Conservation (phyloP, 2,329 filamentous ascomycete species). For the Plectosphaerella cucumerina region DNA sequence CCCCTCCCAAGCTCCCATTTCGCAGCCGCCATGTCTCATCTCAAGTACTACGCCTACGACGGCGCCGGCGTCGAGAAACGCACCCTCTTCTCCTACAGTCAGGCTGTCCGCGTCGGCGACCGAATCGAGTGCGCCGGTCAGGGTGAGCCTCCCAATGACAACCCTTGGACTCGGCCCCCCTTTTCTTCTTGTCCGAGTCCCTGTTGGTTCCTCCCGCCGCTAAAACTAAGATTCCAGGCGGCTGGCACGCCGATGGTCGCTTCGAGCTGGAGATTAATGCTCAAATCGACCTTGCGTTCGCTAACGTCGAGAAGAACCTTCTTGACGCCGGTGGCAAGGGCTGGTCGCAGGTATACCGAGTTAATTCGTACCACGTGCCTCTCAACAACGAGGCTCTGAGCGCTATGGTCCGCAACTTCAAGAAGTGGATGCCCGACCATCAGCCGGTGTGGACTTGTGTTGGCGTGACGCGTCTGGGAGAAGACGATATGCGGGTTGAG, state of each 20-base stretch:
- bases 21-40: slow-evolving; percentile 19
- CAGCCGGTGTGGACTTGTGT: slow-evolving; percentile 50
- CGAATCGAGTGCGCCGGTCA: slow-evolving; percentile 42
- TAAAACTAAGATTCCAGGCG: slow-evolving; percentile 18
- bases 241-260: slow-evolving; percentile 22
- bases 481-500: slow-evolving; percentile 51
- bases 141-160: slow-evolving; percentile 28
- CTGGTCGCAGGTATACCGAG: slow-evolving; percentile 47
- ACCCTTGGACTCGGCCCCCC: too few relatives aligned
- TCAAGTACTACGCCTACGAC: slow-evolving; percentile 27
- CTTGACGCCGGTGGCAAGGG: slow-evolving; percentile 51
- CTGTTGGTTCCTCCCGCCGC: too few relatives aligned
- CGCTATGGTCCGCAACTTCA: slow-evolving; percentile 41
- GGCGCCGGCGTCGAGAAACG: slow-evolving; percentile 22
- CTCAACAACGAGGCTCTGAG: slow-evolving; percentile 33
- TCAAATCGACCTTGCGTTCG: slow-evolving; percentile 49
- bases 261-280: slow-evolving; percentile 31
- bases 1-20: neutral
- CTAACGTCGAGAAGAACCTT: slow-evolving; percentile 49
- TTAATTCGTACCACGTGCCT: slow-evolving; percentile 40
- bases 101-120: slow-evolving; percentile 44
- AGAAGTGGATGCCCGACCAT: slow-evolving; percentile 47
- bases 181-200: too few relatives aligned
- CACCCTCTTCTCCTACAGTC: slow-evolving; percentile 33
- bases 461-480: slow-evolving; percentile 42